Evolutionary conservation across 106 monocot genomes (phyloP).

Genomic region (Amphibolis antarctica): DNA sequence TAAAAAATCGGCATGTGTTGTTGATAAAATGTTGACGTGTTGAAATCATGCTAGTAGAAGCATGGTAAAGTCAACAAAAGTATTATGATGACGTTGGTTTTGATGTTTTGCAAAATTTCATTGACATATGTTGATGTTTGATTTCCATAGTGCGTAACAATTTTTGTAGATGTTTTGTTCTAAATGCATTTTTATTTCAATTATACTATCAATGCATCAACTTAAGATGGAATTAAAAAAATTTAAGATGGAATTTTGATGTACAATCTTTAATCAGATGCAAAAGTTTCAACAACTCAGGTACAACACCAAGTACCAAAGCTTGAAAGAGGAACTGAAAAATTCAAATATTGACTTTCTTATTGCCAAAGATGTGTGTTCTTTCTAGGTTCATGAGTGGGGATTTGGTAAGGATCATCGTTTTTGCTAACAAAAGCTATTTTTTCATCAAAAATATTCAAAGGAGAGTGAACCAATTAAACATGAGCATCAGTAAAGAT

Average conservation of each 20-base stretch:
- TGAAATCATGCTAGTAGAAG: no score
- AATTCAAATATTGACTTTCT: conserved; percentile 23
- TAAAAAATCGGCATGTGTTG: no score
- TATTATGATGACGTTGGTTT: no score
- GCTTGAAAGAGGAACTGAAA: conserved; percentile 41
- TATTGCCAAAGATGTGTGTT: conserved; percentile 32
- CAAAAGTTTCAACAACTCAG: conserved; percentile 20
- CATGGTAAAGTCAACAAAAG: no score
- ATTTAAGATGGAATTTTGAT: neutral
- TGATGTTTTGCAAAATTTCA: no score
- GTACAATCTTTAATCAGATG: neutral
- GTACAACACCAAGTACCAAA: conserved; percentile 28
- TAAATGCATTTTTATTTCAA: no score
- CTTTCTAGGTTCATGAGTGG: neutral
- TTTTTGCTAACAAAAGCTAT: neutral
- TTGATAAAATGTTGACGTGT: no score
- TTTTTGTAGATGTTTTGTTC: no score
- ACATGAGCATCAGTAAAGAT: conserved; percentile 33
- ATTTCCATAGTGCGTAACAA: no score
- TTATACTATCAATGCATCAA: neutral
- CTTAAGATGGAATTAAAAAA: no score
- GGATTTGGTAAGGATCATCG: neutral
- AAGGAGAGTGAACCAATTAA: conserved; percentile 24
- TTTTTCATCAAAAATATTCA: conserved; percentile 33
- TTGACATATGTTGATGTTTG: no score